Base-by-base conservation (phyloP, 495 filamentous ascomycete genomes). In the Annulohypoxylon maeteangense region DNA sequence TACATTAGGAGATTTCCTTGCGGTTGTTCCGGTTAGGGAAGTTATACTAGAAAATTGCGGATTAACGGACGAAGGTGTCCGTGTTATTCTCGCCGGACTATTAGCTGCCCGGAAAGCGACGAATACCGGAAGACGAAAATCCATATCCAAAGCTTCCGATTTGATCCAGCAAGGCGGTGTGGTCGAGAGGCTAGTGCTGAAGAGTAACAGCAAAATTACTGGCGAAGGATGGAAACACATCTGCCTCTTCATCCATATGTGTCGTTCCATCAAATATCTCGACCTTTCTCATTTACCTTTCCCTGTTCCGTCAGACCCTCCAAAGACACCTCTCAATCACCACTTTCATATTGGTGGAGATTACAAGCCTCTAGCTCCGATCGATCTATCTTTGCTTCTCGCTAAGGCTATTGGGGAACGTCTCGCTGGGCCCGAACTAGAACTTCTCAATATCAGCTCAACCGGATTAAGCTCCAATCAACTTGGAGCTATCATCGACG, bases 211-310 rank as follows among this genome's bases (percentile, higher is more conserved):
- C 74, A 95, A 93, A 73, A 92, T 98, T 62, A 90, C 91, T 7
- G 81, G 84, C 1, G 92, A 95, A 58, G 95, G 95, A 29, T 99
- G 95, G 95, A 91, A 89, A 73, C 91, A 98, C 72, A 92, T 99
- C 38, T 90, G 90, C 60, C 83, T 97, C 7, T 99, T 99, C 76
- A 83, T 97, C 22, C 90, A 97, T 76, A 90, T 98, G 78, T 97
- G 92, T 51, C 89, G 89, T 65, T 94, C 93, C 7, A 80, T 99
- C 32, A 94, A 93, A 78, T 91, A 87, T 8, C 86, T 98, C 25
- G 95, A 98, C 78, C 74, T 98, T 23, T 93, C 93, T 2, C 90
- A 92, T 71, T 90, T 97, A 69, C 88, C 87, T n/a, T 93, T 98
- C 62, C 95, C 95, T 4, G 44, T 77, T 81, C 44, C 74, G 74